These are phyloP conservation scores for Phaeosphaeriaceae sp. DNA, from an alignment of 2,329 filamentous ascomycete species.

Conservation along the genomic window DNA sequence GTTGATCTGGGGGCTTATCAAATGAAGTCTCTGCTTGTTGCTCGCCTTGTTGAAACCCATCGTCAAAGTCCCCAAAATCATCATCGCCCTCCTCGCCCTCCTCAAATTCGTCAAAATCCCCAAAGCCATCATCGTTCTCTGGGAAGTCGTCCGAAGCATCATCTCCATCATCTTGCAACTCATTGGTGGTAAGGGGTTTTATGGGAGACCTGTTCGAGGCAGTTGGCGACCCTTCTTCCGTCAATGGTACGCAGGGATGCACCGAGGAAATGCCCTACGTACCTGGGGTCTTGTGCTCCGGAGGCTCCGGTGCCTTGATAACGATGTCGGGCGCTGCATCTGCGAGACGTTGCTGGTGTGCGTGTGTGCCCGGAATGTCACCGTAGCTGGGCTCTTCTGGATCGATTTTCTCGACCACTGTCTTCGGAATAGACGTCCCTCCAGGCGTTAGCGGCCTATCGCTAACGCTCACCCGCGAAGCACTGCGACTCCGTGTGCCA, in stretches of 20 bases:
- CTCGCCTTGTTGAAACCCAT: constrained; percentile 51
- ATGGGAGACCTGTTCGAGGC: constrained; percentile 58
- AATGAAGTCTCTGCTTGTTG: constrained; percentile 48
- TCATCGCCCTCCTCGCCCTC: constrained; percentile 55
- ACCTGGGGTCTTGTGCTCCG: constrained; percentile 60
- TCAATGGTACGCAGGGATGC: constrained; percentile 63
- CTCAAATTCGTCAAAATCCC: constrained; percentile 71
- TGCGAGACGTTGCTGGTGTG: constrained; percentile 62
- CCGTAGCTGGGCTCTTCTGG: constrained; percentile 63
- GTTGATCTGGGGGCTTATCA: constrained; percentile 47
- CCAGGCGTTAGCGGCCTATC: constrained; percentile 58
- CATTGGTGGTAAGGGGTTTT: constrained; percentile 31
- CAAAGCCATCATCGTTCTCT: constrained; percentile 54
- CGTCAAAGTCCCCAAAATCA: constrained; percentile 62
- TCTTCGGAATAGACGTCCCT: constrained; percentile 61
- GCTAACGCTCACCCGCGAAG: constrained; percentile 51
- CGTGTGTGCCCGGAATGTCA: constrained; percentile 66
- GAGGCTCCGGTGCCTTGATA: constrained; percentile 54
- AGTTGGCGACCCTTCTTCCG: constrained; percentile 65
- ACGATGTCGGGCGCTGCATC: constrained; percentile 67
- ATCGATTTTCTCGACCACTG: constrained; percentile 68
- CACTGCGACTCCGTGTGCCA: constrained; percentile 46
- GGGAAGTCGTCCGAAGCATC: constrained; percentile 31
- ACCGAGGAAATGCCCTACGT: constrained; percentile 55
- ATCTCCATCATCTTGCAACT: constrained; percentile 16